Percentiles rank a stretch among this genome's conserved stretches.
Evolutionary conservation across 306 rosid species (phyloP).

Genomic region (Abrus pulchellus): DNA sequence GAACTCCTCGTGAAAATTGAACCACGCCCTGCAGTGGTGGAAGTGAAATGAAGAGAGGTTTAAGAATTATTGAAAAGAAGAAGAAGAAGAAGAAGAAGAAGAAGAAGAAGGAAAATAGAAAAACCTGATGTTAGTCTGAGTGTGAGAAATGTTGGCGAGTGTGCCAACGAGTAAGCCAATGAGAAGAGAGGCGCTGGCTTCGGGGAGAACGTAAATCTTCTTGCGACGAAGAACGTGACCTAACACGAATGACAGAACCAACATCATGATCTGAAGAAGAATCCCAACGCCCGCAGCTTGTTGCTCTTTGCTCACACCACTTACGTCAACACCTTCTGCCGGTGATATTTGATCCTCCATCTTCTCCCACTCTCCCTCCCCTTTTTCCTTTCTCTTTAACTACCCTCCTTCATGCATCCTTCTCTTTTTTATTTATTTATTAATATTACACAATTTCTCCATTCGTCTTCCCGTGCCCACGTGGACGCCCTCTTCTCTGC

Average conservation of each 20-base stretch:
- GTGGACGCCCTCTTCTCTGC: neutral
- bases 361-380: neutral
- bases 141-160: conserved; percentile 75
- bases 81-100: neutral
- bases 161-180: conserved; percentile 80
- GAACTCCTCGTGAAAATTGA: conserved; percentile 88
- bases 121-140: conserved; percentile 63
- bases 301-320: conserved; percentile 60
- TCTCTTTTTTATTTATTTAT: no score
- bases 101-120: no score
- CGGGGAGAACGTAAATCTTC: conserved; percentile 77
- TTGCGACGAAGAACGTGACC: conserved; percentile 88
- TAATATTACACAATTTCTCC: neutral
- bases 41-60: no score
- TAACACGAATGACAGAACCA: conserved; percentile 79
- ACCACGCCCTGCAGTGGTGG: conserved; percentile 60
- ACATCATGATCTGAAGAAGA: conserved; percentile 90
- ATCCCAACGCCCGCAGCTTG: conserved; percentile 89
- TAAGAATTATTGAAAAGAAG: neutral
- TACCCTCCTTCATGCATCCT: no score
- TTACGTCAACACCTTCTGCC: conserved; percentile 23
- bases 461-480: no score
- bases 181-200: conserved; percentile 88
- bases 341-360: conserved; percentile 63
- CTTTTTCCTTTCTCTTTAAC: no score